Base-by-base conservation (phyloP, 768 basidiomycete species). In the Rhodotorula diobovata region DNA sequence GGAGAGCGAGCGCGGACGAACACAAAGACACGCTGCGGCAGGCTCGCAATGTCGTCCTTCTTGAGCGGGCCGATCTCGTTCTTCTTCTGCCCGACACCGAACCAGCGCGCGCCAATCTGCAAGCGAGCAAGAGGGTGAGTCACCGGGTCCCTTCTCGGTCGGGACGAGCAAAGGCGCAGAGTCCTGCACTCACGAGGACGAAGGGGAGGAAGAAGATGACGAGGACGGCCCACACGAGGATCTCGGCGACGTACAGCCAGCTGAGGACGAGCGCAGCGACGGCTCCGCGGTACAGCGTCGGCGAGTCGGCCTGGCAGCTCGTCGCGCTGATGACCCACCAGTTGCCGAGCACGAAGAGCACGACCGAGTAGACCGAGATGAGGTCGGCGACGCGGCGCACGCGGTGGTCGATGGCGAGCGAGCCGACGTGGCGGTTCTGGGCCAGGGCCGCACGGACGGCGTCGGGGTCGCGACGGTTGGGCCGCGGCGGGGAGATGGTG, bases 201-300 rank as follows among this genome's bases (percentile, higher is more conserved):
- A 72, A 68, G 3, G 77, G 77, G 6, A 78, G 61, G 73, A 74
- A 73, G 67, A 77, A 68, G 53, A 78, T 25, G 62, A 76, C 53
- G 63, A 74, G 56, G 61, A 78, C 25, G 60, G 77, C 28, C 68
- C 76, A 64, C 61, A 76, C 34, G 70, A 79, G n/a, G 61, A 68
- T 20, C 45, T 78, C 77, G 23, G 63, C 53, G 16, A 65, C 55
- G 55, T 66, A 74, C 7, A 77, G 9, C 68, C 75, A 78, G 9
- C 57, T 45, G 18, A 77, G 32, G 46, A 75, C 61, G 41, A 78
- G 60, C 0, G 66, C 72, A 0, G 74, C 72, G 11, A 78, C 51
- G 4, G 74, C 63, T 1, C 46, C 41, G 35, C 62, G 70, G 69
- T 70, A 78, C 53, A 78, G 65, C 5, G 51, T n/a, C 12, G 71